These are phyloP conservation scores for Cokeromyces recurvatus DNA, from an alignment of 371 early-diverging fungal genomes.

Conservation along the genomic window DNA sequence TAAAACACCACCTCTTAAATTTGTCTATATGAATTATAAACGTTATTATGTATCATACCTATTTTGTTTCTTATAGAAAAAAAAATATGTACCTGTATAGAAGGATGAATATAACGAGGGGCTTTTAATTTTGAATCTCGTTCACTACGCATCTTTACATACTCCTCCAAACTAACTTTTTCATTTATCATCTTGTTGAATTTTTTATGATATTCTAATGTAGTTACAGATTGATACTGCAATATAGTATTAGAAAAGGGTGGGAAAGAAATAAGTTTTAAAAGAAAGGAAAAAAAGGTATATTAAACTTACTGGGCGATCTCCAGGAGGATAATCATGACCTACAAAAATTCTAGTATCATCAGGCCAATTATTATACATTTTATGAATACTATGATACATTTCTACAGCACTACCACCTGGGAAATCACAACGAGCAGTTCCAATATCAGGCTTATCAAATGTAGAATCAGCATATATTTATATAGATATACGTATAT, in stretches of 20 bases:
- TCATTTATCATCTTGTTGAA: conserved; percentile 36
- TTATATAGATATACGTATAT: too few relatives aligned
- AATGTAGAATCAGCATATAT: not conserved
- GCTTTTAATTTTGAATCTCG: conserved; percentile 14
- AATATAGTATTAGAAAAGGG: not conserved
- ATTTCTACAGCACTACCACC: conserved; percentile 40
- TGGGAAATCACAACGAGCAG: conserved; percentile 48
- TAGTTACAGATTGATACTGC: conserved; percentile 33
- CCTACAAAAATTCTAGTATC: conserved; percentile 47
- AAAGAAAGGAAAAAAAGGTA: too few relatives aligned
- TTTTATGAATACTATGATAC: conserved; percentile 39
- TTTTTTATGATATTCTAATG: conserved; percentile 26
- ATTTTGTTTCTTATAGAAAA: too few relatives aligned
- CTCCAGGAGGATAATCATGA: conserved; percentile 39
- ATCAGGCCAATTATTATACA: conserved; percentile 35
- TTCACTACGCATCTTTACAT: conserved; percentile 18
- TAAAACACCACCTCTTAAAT: conserved; percentile 21
- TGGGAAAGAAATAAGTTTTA: too few relatives aligned
- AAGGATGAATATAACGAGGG: conserved; percentile 44
- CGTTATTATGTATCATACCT: too few relatives aligned
- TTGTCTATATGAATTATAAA: too few relatives aligned
- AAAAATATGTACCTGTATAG: too few relatives aligned
- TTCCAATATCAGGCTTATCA: conserved; percentile 43
- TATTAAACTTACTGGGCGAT: conserved; percentile 24
- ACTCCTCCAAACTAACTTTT: conserved; percentile 21